These are phyloP conservation scores for Scorias spongiosa DNA, from an alignment of 2,329 filamentous ascomycete genomes.

Conservation along the genomic window DNA sequence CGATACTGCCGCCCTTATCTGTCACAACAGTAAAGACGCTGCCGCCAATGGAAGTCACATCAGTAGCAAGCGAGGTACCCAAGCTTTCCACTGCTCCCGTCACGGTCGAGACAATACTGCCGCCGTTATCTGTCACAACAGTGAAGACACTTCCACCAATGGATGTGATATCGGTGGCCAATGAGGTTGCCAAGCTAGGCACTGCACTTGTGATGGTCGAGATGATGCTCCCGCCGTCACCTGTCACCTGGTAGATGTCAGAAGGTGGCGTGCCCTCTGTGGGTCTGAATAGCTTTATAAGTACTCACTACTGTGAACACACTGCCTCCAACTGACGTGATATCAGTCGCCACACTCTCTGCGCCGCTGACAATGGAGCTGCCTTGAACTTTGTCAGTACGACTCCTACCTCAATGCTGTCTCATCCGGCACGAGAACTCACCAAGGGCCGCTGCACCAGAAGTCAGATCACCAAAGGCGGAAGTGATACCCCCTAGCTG, in stretches of 20 bases:
- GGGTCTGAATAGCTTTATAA: too few relatives aligned
- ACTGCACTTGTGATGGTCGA: conserved; percentile 4
- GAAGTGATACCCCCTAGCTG: neutral
- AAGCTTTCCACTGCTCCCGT: conserved; percentile 2
- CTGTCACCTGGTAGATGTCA: neutral
- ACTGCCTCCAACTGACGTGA: conserved; percentile 3
- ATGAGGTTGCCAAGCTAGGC: neutral
- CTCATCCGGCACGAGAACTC: neutral
- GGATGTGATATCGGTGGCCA: conserved; percentile 1
- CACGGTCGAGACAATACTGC: conserved; percentile 9
- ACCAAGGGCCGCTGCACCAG: neutral
- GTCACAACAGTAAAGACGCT: conserved; percentile 6
- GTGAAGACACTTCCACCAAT: conserved; percentile 5
- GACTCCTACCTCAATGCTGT: too few relatives aligned
- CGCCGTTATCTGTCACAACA: conserved; percentile 4
- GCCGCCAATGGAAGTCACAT: conserved; percentile 4
- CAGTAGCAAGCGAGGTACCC: neutral
- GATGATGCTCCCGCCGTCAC: conserved; percentile 3
- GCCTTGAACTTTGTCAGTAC: neutral
- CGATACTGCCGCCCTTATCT: conserved; percentile 4
- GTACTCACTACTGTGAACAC: conserved; percentile 3
- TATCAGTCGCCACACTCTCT: conserved; percentile 1
- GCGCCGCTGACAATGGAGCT: neutral
- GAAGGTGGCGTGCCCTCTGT: too few relatives aligned
- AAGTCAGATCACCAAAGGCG: neutral